Percentiles rank a stretch among this genome's conserved stretches.
Evolutionary conservation across 2,329 filamentous ascomycete species (phyloP).

Genomic region (Xylariales sp.): DNA sequence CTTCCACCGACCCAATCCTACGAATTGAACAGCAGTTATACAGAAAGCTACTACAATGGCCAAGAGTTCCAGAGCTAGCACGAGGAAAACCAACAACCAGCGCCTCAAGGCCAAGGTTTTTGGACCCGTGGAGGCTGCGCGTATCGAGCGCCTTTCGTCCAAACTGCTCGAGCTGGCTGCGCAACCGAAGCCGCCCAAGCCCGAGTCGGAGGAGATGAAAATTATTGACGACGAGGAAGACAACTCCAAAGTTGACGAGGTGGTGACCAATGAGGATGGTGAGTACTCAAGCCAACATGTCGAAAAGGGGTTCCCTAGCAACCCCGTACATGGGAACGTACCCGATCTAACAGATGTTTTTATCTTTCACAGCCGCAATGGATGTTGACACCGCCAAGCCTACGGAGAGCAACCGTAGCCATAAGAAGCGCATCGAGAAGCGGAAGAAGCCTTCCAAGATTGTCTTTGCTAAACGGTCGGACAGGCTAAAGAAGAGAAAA

Average conservation of each 20-base stretch:
- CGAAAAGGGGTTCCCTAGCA: too few species aligned
- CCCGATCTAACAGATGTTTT: not conserved
- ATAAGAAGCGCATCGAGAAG: slow-evolving; percentile 54
- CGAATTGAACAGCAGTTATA: too few species aligned
- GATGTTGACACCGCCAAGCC: slow-evolving; percentile 49
- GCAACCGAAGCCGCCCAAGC: slow-evolving; percentile 74
- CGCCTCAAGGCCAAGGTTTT: slow-evolving; percentile 79
- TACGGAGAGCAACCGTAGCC: slow-evolving; percentile 27
- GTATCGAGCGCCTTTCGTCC: slow-evolving; percentile 77
- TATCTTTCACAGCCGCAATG: slow-evolving; percentile 38
- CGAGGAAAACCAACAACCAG: slow-evolving; percentile 77
- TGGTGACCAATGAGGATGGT: slow-evolving; percentile 26
- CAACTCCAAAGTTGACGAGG: slow-evolving; percentile 17
- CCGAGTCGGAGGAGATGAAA: slow-evolving; percentile 48
- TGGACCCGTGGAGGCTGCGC: slow-evolving; percentile 73
- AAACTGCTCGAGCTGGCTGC: slow-evolving; percentile 79
- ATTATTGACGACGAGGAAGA: slow-evolving; percentile 27
- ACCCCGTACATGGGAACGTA: too few species aligned
- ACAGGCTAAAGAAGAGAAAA: slow-evolving; percentile 40
- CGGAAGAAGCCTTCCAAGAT: slow-evolving; percentile 52
- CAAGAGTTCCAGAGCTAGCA: slow-evolving; percentile 76
- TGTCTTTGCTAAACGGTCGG: slow-evolving; percentile 56
- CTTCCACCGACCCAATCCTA: too few species aligned
- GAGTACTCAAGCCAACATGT: slow-evolving; percentile 19
- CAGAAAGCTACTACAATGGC: slow-evolving; percentile 62